phyloP scores from a whole-genome alignment of 2,329 filamentous ascomycete genomes.

The Drechslerella dactyloides region DNA sequence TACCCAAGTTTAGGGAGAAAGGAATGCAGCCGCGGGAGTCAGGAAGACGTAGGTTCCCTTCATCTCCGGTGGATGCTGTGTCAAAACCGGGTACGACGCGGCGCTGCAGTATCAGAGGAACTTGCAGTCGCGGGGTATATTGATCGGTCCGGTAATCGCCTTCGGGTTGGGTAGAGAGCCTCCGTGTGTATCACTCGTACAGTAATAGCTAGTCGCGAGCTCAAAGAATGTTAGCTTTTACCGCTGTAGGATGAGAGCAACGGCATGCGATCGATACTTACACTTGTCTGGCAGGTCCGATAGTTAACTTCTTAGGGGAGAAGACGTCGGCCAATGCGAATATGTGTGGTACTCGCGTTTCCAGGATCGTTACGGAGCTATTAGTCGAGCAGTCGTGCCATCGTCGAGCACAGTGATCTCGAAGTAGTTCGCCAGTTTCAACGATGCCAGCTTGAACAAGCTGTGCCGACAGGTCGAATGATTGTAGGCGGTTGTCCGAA shows the following conservation, averaged over 20 bases:
- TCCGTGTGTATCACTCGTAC: neutral
- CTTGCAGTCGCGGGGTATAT: neutral
- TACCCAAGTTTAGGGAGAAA: conserved; percentile 35
- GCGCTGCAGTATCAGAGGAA: neutral
- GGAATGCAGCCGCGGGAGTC: conserved; percentile 20
- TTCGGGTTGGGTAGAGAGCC: neutral
- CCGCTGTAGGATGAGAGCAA: no score
- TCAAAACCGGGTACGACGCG: conserved; percentile 2
- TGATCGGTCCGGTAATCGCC: neutral
- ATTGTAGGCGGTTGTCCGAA: conserved; percentile 3
- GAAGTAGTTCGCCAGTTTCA: conserved; percentile 50
- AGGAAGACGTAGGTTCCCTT: conserved; percentile 30
- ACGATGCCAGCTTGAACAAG: conserved; percentile 50
- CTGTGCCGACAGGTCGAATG: conserved; percentile 14
- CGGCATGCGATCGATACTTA: neutral
- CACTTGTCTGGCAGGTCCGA: no score
- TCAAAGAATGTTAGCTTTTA: no score
- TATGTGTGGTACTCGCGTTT: conserved; percentile 2
- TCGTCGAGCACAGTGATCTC: conserved; percentile 49
- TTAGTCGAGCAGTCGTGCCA: conserved; percentile 39
- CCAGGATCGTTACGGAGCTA: conserved; percentile 25
- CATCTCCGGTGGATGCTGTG: conserved; percentile 31
- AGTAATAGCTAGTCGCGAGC: no score
- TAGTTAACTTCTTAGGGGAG: no score
- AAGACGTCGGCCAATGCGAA: neutral